A percentile compares a stretch with the other conserved stretches of the same genome.
Evolutionary conservation across 73 alveolate species (phyloP).

Genomic region (Paramecium pentaurelia): DNA sequence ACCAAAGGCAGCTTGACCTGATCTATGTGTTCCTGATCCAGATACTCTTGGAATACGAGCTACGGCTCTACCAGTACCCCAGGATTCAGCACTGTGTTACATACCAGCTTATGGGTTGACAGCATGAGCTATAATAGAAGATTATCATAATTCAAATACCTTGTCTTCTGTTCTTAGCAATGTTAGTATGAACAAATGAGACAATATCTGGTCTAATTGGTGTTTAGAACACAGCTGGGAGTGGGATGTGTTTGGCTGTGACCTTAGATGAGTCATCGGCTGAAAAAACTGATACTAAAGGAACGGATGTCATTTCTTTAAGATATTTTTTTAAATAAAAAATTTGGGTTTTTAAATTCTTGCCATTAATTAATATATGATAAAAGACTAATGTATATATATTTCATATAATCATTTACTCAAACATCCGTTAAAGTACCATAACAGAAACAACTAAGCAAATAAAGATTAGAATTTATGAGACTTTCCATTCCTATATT

Average conservation of each 20-base stretch:
- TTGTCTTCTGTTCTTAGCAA: constrained; percentile 97
- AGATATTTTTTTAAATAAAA: constrained; percentile 16
- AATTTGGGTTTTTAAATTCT: constrained; percentile 6
- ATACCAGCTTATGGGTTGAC: constrained; percentile 82
- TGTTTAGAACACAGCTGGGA: constrained; percentile 97
- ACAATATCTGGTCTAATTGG: constrained; percentile 99
- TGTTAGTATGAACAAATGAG: constrained; percentile 89
- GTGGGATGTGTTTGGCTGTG: constrained; percentile 75
- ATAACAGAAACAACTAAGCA: not conserved
- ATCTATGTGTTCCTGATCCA: constrained; percentile 99
- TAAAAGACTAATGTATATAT: not conserved
- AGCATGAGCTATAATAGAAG: constrained; percentile 51
- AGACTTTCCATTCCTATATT: not conserved
- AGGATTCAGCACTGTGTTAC: constrained; percentile 98
- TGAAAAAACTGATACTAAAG: constrained; percentile 77
- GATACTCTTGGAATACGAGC: constrained; percentile 99
- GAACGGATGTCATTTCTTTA: constrained; percentile 83
- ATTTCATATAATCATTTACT: not conserved
- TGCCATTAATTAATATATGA: constrained; percentile 4
- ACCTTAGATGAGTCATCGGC: constrained; percentile 69
- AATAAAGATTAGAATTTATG: not conserved
- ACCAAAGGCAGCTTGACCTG: constrained; percentile 99
- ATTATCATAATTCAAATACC: constrained; percentile 88
- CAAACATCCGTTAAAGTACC: not conserved
- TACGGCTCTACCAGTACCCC: constrained; percentile 99